Base-by-base conservation (phyloP, 2,329 filamentous ascomycete genomes). In the Trichoderma sp. region DNA sequence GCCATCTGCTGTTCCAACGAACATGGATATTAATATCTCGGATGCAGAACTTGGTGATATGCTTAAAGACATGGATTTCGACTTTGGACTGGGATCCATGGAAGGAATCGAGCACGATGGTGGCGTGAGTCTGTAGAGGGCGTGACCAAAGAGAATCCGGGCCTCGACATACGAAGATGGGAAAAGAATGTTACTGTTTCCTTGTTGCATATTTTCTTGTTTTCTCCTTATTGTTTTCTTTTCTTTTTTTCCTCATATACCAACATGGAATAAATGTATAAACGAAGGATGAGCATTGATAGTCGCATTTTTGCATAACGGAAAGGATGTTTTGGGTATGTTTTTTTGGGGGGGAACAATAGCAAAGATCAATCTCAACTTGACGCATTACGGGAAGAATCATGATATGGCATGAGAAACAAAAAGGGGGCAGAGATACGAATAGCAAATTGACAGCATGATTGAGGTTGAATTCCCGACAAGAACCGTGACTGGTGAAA, bases 51-150 rank as follows among this genome's bases (percentile, higher is more conserved):
- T 83, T 42, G 77, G 78, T 61, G 77, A 77, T 53, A 77, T 83
- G n/a, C 64, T 84, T 57, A 76, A 80, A 69, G 78, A 81, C 39
- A 80, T 83, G 78, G 77, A 79, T 65, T 82, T 83, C 74, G 79
- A 81, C 19, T 78, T 76, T 58, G 74, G 74, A 37, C 70, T 76
- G 35, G 74, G 64, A 22, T 68, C 72, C 68, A 52, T 63, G 54
- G 75, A 78, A 64, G 75, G 75, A 15, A 50, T 73, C n/a, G 72
- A 77, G 42, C 72, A 76, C 19, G 70, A 69, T 7, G 76, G 76
- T 5, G 76, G 76, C n/a, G 76, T 76, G 48, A 74, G 73, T 64
- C 63, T 74, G 68, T 58, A 56, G 39, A 13, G 27, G 29, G 39
- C n/a, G 12, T 25, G 42, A 6, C 39, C 74, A 74, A 74, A 52